These are phyloP conservation scores for Trichophyton verrucosum DNA, from an alignment of 2,329 filamentous ascomycete genomes.

Conservation along the genomic window DNA sequence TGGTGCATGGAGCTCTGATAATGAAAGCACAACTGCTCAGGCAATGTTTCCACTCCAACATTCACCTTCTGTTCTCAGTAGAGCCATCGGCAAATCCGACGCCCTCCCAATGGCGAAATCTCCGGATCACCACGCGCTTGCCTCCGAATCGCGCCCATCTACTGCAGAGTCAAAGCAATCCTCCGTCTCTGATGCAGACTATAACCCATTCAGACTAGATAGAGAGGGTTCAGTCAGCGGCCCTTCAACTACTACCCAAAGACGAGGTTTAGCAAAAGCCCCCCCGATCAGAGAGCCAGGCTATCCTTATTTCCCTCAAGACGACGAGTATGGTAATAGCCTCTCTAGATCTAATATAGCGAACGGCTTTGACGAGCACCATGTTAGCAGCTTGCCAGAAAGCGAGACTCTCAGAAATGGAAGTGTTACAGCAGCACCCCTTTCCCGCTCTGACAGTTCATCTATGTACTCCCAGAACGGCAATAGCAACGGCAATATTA, in stretches of 20 bases:
- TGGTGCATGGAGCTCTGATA: not conserved
- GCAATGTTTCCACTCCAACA: slow-evolving; percentile 8
- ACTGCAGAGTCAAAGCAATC: slow-evolving; percentile 23
- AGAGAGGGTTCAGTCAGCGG: slow-evolving; percentile 20
- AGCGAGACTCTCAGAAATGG: slow-evolving; percentile 7
- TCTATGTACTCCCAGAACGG: slow-evolving; percentile 11
- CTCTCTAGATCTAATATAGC: not conserved
- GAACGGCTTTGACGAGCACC: slow-evolving; percentile 4
- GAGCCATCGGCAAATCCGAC: not conserved
- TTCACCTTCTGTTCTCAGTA: slow-evolving; percentile 2
- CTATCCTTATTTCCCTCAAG: slow-evolving; percentile 19
- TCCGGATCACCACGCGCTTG: not conserved
- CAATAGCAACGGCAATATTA: not conserved
- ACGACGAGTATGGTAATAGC: slow-evolving; percentile 28
- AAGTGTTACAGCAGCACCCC: not conserved
- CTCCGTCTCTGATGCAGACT: slow-evolving; percentile 28
- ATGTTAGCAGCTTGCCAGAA: slow-evolving; percentile 4
- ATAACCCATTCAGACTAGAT: slow-evolving; percentile 34
- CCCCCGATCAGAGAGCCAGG: slow-evolving; percentile 34
- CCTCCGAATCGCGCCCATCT: slow-evolving; percentile 26
- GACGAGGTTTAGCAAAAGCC: slow-evolving; percentile 35
- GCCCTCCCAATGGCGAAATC: too few species aligned
- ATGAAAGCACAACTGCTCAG: slow-evolving; percentile 3
- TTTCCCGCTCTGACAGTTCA: slow-evolving; percentile 5
- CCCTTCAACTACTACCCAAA: not conserved